Evolutionary conservation across 495 filamentous ascomycete species (phyloP), one percentile per base, ranked within the genome.

Genomic region (Annulohypoxylon nitens): DNA sequence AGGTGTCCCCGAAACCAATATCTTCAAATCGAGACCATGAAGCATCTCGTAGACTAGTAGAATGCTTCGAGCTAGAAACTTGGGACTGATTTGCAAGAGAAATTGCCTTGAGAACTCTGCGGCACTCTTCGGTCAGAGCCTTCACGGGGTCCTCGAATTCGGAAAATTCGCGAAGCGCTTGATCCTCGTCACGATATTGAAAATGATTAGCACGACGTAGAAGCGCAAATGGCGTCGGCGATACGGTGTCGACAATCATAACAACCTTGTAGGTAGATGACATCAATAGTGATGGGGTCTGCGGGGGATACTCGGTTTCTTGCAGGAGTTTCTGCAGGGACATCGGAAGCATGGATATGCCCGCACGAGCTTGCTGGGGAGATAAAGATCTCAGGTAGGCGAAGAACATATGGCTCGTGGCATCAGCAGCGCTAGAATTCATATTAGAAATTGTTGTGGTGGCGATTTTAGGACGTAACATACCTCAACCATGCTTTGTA

Each of bases 1-100:
- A 85, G 0, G 92, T 77, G 61, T 89, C 91, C 7, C 92, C 88
- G 70, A 99, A 99, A 3, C 96, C 96, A 74, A 97, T 88, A 80
- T 98, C 96, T 77, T 98, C 93, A 75, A 99, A 99, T 55, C 93
- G 88, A 34, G 96, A 98, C 96, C 96, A 99, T 4, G 93, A 94
- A 26, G 94, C 92, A 81, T 97, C 95, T 23, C 87, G 88, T 55
- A 93, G 82, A 71, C 90, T 89, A 12, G 91, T 90, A 1, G 92
- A 89, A 63, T 88, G 84, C 78, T 93, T 91, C 16, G 88, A 85
- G 72, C 85, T 90, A 4, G 90, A 88, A 26, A 89, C 86, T 55
- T 88, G 85, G 2, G 93, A 95, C 78, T 97, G 93, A 73, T 98
- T 98, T 20, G 90, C 90, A 2, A 92, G 91, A 16, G 96, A 94